A percentile compares a stretch with the other conserved stretches of the same genome.
phyloP scores from a whole-genome alignment of 371 early-diverging fungal species.

The Circinella minor region DNA sequence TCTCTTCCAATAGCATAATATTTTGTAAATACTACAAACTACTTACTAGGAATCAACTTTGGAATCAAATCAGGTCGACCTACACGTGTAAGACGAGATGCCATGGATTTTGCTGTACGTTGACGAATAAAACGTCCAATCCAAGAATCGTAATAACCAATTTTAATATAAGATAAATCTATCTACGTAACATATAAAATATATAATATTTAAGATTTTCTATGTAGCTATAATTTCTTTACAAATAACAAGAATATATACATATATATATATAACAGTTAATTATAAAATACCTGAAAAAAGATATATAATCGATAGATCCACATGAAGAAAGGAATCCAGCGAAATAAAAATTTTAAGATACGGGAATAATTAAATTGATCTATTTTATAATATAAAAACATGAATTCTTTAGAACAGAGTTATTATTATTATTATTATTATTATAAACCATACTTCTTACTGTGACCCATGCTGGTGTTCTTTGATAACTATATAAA shows the following conservation, averaged over 20 bases:
- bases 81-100: conserved; percentile 15
- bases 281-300: conserved; percentile 11
- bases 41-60: conserved; percentile 16
- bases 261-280: background rate
- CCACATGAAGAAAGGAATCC: conserved; percentile 27
- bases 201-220: background rate
- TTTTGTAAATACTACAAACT: background rate
- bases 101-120: background rate
- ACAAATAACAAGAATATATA: no score
- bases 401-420: no score
- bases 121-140: conserved; percentile 2
- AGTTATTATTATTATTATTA: no score
- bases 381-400: conserved; percentile 13
- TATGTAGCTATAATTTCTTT: background rate
- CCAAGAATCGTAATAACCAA: conserved; percentile 17
- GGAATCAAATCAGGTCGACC: conserved; percentile 27
- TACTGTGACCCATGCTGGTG: conserved; percentile 54
- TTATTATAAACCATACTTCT: conserved; percentile 17
- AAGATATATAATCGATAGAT: conserved; percentile 24
- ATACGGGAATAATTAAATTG: conserved; percentile 15
- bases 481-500: conserved; percentile 60
- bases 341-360: conserved; percentile 20
- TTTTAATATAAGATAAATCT: conserved; percentile 9
- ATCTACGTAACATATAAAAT: background rate
- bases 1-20: no score